Percentiles rank a stretch among this genome's conserved stretches.
phyloP scores from a whole-genome alignment of 495 filamentous ascomycete genomes.

The Daldinia bambusicola region DNA sequence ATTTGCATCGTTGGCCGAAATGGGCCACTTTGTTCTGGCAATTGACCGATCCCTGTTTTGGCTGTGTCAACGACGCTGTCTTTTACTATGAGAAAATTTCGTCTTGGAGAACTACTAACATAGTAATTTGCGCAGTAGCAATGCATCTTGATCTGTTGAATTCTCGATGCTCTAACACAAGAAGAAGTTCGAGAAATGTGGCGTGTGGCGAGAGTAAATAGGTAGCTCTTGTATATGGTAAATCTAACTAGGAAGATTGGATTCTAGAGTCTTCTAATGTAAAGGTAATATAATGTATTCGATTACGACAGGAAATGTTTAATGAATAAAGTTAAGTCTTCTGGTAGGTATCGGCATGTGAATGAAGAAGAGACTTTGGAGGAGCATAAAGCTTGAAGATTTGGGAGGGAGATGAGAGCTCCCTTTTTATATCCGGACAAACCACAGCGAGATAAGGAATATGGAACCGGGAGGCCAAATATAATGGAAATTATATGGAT shows the following conservation, averaged over 20 bases:
- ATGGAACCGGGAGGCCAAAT: not conserved
- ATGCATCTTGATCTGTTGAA: slow-evolving; percentile 44
- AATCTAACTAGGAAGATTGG: not conserved
- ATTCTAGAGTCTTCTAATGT: not conserved
- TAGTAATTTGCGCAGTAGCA: slow-evolving; percentile 67
- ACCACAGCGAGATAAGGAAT: not conserved
- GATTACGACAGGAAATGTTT: not conserved
- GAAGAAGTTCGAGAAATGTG: not conserved
- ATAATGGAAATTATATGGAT: not conserved
- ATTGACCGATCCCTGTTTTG: slow-evolving; percentile 53
- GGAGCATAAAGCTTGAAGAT: not conserved
- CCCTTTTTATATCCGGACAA: slow-evolving; percentile 9
- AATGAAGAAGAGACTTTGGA: not conserved
- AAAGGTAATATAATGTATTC: not conserved
- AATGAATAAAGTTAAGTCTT: not conserved
- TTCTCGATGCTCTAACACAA: not conserved
- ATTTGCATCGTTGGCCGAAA: slow-evolving; percentile 59
- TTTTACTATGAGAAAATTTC: not conserved
- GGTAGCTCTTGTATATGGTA: not conserved
- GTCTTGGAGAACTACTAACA: slow-evolving; percentile 44
- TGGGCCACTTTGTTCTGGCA: slow-evolving; percentile 58
- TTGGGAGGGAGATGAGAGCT: not conserved
- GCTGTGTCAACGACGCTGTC: slow-evolving; percentile 20
- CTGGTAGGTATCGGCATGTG: not conserved
- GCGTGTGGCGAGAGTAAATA: not conserved